These are phyloP conservation scores for Solanum pennellii DNA, from an alignment of 257 asterid genomes.

Conservation along the genomic window DNA sequence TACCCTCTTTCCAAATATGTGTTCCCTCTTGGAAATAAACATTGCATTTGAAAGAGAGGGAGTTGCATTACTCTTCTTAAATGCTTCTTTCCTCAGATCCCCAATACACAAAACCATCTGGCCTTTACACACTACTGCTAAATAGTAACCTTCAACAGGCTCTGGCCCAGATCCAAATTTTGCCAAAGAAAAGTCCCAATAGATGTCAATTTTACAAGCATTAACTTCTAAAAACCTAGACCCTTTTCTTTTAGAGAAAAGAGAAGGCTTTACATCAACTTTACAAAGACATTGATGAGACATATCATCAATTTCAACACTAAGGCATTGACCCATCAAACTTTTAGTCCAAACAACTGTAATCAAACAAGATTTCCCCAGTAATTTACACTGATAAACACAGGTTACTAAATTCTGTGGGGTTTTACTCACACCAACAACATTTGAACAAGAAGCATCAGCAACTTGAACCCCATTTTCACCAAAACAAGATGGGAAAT, in stretches of 20 bases:
- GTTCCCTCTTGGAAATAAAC: slow-evolving; percentile 62
- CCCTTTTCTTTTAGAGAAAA: slow-evolving; percentile 82
- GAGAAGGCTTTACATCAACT: slow-evolving; percentile 79
- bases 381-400: slow-evolving; percentile 52
- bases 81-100: slow-evolving; percentile 73
- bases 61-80: slow-evolving; percentile 53
- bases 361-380: slow-evolving; percentile 60
- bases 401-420: slow-evolving; percentile 70
- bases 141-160: slow-evolving; percentile 70
- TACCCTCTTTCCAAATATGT: slow-evolving; percentile 61
- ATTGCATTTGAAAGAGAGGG: slow-evolving; percentile 29
- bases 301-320: slow-evolving; percentile 71
- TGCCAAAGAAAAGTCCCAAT: slow-evolving; percentile 76
- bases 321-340: slow-evolving; percentile 82
- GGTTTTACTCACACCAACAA: slow-evolving; percentile 29
- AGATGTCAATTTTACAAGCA: slow-evolving; percentile 48
- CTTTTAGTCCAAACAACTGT: slow-evolving; percentile 71
- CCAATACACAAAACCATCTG: slow-evolving; percentile 65
- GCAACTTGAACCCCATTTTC: slow-evolving; percentile 95
- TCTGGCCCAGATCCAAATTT: slow-evolving; percentile 86
- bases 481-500: slow-evolving; percentile 93
- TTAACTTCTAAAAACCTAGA: slow-evolving; percentile 43
- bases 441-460: slow-evolving; percentile 75
- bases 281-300: slow-evolving; percentile 66
- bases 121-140: slow-evolving; percentile 52